A percentile compares a stretch with the other conserved stretches of the same genome.
phyloP scores from a whole-genome alignment of 306 rosid species.

The Casuarina cunninghamiana region DNA sequence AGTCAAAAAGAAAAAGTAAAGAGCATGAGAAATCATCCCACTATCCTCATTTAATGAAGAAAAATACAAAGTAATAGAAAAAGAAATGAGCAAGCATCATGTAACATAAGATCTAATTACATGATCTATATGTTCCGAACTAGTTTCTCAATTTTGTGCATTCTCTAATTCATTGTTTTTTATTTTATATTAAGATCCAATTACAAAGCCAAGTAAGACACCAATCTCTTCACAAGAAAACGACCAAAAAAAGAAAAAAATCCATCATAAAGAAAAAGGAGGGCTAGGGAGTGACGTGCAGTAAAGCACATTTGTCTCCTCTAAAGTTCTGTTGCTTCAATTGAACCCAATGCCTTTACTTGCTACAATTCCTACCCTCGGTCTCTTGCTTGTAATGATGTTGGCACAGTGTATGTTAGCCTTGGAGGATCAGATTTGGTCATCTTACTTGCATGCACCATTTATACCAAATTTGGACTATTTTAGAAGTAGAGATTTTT shows the following conservation, averaged over 20 bases:
- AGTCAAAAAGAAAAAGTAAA: constrained; percentile 28
- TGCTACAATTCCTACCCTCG: not conserved
- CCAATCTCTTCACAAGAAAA: too few relatives aligned
- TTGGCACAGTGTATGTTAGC: not conserved
- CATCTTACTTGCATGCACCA: not conserved
- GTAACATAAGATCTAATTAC: not conserved
- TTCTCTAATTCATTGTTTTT: too few relatives aligned
- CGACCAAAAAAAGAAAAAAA: not conserved
- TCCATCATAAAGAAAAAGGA: not conserved
- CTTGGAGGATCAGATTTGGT: not conserved
- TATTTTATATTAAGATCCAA: too few relatives aligned
- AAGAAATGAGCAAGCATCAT: not conserved
- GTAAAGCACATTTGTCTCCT: not conserved
- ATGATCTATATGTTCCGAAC: not conserved
- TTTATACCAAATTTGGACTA: not conserved
- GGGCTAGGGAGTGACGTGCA: not conserved
- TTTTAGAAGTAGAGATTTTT: not conserved
- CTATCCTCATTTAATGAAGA: not conserved
- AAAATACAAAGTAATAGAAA: not conserved
- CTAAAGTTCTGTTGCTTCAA: not conserved
- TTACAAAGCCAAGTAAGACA: too few relatives aligned
- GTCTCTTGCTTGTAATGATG: not conserved
- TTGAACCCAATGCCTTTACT: not conserved
- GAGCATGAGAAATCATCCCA: not conserved
- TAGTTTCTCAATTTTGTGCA: too few relatives aligned